These are phyloP conservation scores for Fusarium coffeatum DNA, from an alignment of 2,329 filamentous ascomycete genomes.

Conservation along the genomic window DNA sequence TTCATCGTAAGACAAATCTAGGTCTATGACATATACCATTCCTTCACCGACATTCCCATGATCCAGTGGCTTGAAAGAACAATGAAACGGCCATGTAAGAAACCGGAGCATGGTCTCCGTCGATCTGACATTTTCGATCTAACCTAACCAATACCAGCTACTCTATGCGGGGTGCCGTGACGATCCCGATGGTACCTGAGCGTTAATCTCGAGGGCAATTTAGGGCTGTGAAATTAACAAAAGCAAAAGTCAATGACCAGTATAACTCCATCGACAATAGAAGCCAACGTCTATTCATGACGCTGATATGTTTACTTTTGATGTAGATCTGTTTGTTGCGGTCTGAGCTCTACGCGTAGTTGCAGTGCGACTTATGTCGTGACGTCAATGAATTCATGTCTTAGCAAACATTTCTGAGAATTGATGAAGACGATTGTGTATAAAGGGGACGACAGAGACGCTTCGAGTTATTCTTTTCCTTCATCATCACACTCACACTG, in stretches of 20 bases:
- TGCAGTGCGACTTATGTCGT: neutral
- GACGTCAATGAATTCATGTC: conserved; percentile 3
- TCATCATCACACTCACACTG: neutral
- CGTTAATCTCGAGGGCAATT: conserved; percentile 7
- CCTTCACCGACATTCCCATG: conserved; percentile 1
- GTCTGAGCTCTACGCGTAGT: neutral
- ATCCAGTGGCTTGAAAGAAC: neutral
- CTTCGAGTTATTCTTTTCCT: neutral
- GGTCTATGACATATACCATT: neutral
- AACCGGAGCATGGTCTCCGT: conserved; percentile 7
- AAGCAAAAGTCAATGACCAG: conserved; percentile 27
- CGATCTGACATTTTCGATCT: neutral
- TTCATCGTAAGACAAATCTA: neutral
- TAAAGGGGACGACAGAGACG: neutral
- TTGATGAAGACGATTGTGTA: neutral
- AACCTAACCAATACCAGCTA: neutral
- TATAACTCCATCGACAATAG: neutral
- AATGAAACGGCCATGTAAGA: neutral
- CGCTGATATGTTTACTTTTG: neutral
- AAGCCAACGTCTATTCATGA: conserved; percentile 12
- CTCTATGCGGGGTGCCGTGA: neutral
- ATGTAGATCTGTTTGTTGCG: neutral
- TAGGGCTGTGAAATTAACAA: conserved; percentile 5
- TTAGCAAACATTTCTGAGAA: neutral
- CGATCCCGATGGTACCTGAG: conserved; percentile 4